Percentiles rank a stretch among this genome's conserved stretches.
These are phyloP conservation scores for Sarcocystis neurona DNA, from an alignment of 169 alveolate genomes.

Conservation along the genomic window DNA sequence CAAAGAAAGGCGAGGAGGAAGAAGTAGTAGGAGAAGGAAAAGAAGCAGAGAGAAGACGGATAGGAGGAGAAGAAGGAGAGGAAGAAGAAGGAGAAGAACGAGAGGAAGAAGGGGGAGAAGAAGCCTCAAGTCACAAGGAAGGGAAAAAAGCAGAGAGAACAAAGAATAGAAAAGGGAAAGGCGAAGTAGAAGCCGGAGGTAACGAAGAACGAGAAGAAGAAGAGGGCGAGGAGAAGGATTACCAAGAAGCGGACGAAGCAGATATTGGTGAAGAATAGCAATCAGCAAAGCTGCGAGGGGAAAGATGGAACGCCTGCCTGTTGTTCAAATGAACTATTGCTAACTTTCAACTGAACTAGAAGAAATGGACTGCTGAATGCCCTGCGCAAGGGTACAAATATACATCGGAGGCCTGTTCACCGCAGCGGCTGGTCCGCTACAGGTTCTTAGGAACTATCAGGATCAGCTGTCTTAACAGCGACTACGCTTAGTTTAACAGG, in stretches of 20 bases:
- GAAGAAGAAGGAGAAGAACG: constrained; percentile 15
- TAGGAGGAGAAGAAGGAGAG: background rate
- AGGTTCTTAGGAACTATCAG: too few relatives aligned
- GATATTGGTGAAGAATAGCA: background rate
- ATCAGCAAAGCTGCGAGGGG: too few relatives aligned
- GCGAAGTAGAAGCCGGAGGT: background rate
- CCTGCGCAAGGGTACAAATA: too few relatives aligned
- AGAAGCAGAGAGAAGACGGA: background rate
- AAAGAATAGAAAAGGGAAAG: background rate
- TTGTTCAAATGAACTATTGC: too few relatives aligned
- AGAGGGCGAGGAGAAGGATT: background rate
- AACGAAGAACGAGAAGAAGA: constrained; percentile 2
- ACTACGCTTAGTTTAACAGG: too few relatives aligned
- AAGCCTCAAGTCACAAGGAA: background rate
- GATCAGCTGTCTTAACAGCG: too few relatives aligned
- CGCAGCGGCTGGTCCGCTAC: too few relatives aligned
- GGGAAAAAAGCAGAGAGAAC: background rate
- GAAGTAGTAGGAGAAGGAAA: background rate
- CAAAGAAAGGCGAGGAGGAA: background rate
- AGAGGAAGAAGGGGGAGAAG: background rate
- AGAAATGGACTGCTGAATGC: too few relatives aligned
- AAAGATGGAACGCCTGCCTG: too few relatives aligned
- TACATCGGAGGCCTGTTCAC: too few relatives aligned
- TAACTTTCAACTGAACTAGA: too few relatives aligned
- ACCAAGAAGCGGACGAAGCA: background rate